Evolutionary conservation across 2,329 filamentous ascomycete species (phyloP).

Genomic region (Penicillium sp.): DNA sequence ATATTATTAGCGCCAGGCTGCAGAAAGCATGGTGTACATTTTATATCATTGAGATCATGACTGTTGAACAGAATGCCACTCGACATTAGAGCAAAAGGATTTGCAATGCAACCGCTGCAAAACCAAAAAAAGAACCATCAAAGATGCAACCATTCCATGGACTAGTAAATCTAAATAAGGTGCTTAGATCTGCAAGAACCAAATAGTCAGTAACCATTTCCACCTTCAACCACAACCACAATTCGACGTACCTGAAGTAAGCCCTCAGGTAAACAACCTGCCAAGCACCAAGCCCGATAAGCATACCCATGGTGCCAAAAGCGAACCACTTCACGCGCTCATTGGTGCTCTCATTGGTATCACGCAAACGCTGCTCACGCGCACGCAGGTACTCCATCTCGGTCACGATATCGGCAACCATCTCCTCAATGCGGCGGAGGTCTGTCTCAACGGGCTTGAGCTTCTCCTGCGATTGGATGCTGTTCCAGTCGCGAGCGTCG

Average conservation of each 20-base stretch:
- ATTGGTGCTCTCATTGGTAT: conserved; percentile 99
- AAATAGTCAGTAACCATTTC: conserved; percentile 1
- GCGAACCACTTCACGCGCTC: conserved; percentile 98
- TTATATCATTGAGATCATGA: conserved; percentile 25
- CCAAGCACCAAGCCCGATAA: conserved; percentile 84
- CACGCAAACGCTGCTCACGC: conserved; percentile 87
- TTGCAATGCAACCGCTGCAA: conserved; percentile 10
- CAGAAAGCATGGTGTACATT: conserved; percentile 16
- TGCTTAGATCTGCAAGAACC: conserved; percentile 52
- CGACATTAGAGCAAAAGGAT: conserved; percentile 14
- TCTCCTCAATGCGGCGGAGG: conserved; percentile 82
- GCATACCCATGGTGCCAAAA: conserved; percentile 80
- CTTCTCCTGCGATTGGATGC: conserved; percentile 92
- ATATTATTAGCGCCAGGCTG: conserved; percentile 7
- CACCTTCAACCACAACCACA: not conserved
- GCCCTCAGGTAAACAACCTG: conserved; percentile 95
- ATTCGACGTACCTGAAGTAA: conserved; percentile 67
- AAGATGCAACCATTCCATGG: conserved; percentile 14
- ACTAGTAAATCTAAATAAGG: conserved; percentile 47
- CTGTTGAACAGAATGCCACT: conserved; percentile 19
- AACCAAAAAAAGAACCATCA: conserved; percentile 10
- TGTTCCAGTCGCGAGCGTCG: conserved; percentile 95
- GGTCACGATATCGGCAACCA: conserved; percentile 73
- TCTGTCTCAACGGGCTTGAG: conserved; percentile 95
- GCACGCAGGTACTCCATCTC: conserved; percentile 93